These are phyloP conservation scores for Eugenia klotzschiana DNA, from an alignment of 441 rosid genomes.

Conservation along the genomic window DNA sequence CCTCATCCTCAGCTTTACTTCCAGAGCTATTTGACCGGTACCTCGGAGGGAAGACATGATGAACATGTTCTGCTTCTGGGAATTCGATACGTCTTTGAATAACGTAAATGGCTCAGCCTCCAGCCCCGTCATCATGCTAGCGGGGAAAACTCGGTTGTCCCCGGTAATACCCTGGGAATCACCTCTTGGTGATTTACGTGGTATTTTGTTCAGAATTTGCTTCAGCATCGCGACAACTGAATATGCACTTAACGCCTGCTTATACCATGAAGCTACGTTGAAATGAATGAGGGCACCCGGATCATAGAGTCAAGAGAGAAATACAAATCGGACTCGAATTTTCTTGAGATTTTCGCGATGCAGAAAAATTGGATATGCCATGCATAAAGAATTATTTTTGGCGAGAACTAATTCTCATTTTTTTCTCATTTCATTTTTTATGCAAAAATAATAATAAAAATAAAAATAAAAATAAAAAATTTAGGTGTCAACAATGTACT, in stretches of 20 bases:
- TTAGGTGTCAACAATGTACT: no score
- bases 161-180: slow-evolving; percentile 27
- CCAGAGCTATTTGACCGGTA: slow-evolving; percentile 28
- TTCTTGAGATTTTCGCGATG: not conserved
- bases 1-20: slow-evolving; percentile 53
- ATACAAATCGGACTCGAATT: not conserved
- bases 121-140: slow-evolving; percentile 53
- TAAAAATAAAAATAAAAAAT: no score
- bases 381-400: no score
- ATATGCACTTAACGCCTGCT: not conserved
- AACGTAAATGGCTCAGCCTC: slow-evolving; percentile 61
- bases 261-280: not conserved
- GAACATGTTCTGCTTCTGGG: slow-evolving; percentile 57
- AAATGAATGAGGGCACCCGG: not conserved
- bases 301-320: not conserved
- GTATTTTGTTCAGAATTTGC: slow-evolving; percentile 63
- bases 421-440: no score
- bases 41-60: slow-evolving; percentile 56
- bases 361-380: no score
- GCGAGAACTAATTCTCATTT: no score
- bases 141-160: slow-evolving; percentile 48
- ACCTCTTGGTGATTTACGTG: slow-evolving; percentile 39
- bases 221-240: slow-evolving; percentile 37
- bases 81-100: slow-evolving; percentile 55
- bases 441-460: no score